Evolutionary conservation across 306 rosid genomes (phyloP).

Genomic region (Psophocarpus tetragonolobus): DNA sequence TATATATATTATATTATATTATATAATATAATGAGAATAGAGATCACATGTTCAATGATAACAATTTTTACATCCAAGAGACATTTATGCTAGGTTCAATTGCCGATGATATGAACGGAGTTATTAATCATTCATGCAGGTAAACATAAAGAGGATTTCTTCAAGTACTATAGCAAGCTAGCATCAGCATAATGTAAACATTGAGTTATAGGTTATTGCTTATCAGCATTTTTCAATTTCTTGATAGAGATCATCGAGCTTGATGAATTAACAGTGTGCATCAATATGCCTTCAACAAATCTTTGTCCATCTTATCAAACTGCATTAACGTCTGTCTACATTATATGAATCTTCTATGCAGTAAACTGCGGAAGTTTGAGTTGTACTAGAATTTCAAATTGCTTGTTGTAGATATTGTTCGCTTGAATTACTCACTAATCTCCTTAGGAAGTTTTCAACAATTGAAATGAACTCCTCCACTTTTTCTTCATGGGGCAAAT

Average conservation of each 20-base stretch:
- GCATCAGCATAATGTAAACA: neutral
- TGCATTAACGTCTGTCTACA: neutral
- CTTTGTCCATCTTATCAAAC: conserved; percentile 11
- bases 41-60: neutral
- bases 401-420: conserved; percentile 43
- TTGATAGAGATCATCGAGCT: neutral
- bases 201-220: neutral
- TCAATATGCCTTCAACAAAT: neutral
- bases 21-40: neutral
- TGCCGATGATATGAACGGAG: conserved; percentile 18
- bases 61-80: neutral
- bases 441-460: conserved; percentile 70
- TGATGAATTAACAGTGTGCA: conserved; percentile 25
- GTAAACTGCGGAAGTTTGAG: conserved; percentile 10
- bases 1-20: no score
- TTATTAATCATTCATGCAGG: neutral
- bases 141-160: neutral
- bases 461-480: conserved; percentile 68
- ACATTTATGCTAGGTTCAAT: neutral
- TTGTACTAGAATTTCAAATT: conserved; percentile 29
- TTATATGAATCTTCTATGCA: conserved; percentile 9
- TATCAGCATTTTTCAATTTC: neutral
- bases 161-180: conserved; percentile 3
- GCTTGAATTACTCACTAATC: conserved; percentile 41
- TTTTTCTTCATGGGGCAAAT: conserved; percentile 93